phyloP scores from a whole-genome alignment of 129 eudicot species.

The Kitagawia praeruptora region DNA sequence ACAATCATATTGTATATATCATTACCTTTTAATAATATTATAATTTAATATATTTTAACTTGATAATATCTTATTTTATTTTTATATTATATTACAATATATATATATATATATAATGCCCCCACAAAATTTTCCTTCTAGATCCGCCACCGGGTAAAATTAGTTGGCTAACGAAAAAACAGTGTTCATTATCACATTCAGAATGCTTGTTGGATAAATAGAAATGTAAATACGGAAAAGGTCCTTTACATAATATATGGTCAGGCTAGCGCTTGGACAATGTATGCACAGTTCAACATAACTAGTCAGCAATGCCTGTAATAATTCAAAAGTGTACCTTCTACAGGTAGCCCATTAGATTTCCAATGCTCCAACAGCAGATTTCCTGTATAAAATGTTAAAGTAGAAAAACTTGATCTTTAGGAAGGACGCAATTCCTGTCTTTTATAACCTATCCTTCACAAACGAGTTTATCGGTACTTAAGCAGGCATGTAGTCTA shows the following conservation, averaged over 20 bases:
- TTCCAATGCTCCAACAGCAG: slow-evolving; percentile 72
- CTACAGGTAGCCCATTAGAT: slow-evolving; percentile 52
- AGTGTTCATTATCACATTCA: background rate
- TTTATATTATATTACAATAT: too few species aligned
- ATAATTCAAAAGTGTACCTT: slow-evolving; percentile 34
- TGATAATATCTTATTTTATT: too few species aligned
- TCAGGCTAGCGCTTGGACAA: background rate
- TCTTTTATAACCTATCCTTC: background rate
- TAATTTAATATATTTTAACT: too few species aligned
- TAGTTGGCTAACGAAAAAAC: background rate
- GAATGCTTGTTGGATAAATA: background rate
- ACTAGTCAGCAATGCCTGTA: background rate
- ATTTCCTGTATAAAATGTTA: slow-evolving; percentile 36
- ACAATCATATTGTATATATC: too few species aligned
- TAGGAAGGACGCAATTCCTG: background rate
- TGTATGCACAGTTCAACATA: background rate
- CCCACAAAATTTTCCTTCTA: too few species aligned
- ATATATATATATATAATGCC: too few species aligned
- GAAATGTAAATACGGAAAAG: too few species aligned
- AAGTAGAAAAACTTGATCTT: too few species aligned
- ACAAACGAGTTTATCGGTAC: background rate
- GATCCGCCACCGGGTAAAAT: too few species aligned
- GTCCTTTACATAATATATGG: too few species aligned
- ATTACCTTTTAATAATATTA: too few species aligned
- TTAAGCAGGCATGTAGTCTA: background rate